A percentile compares a stretch with the other conserved stretches of the same genome.
Evolutionary conservation across 495 filamentous ascomycete genomes (phyloP).

Genomic region (Achaetomiella virescens): DNA sequence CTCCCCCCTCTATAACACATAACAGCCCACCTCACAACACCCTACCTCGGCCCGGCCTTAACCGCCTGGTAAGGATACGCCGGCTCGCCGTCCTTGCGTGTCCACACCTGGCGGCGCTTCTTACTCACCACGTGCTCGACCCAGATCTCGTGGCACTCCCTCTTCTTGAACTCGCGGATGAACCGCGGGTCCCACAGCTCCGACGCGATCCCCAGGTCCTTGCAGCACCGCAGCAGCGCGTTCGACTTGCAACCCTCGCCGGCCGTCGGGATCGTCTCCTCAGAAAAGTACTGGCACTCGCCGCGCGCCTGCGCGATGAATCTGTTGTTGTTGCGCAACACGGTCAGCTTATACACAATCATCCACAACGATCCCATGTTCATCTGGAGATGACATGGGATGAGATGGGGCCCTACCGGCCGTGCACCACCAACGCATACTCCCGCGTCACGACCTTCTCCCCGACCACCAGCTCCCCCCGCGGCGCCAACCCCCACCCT

Average conservation of each 20-base stretch:
- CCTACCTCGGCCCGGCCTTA: conserved; percentile 34
- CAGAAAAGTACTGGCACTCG: conserved; percentile 90
- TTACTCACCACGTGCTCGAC: conserved; percentile 59
- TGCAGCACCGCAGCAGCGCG: conserved; percentile 93
- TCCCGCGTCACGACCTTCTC: conserved; percentile 85
- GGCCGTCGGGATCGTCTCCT: conserved; percentile 91
- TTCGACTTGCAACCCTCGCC: conserved; percentile 97
- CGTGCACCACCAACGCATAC: conserved; percentile 86
- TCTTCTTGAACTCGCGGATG: conserved; percentile 64
- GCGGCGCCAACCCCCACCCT: conserved; percentile 87
- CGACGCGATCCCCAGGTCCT: conserved; percentile 90
- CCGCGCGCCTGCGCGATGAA: conserved; percentile 89
- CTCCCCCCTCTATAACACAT: neutral
- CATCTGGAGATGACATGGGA: conserved; percentile 5
- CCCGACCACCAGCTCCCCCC: conserved; percentile 87
- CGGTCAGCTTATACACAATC: too few species aligned
- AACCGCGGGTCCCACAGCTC: conserved; percentile 96
- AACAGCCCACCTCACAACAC: neutral
- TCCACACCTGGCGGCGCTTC: conserved; percentile 81
- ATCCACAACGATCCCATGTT: too few species aligned
- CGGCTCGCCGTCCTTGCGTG: conserved; percentile 76
- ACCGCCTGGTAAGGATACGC: conserved; percentile 58
- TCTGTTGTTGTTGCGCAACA: too few species aligned
- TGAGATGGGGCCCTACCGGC: conserved; percentile 67
- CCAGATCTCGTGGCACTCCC: conserved; percentile 67